A percentile compares a stretch with the other conserved stretches of the same genome.
These are phyloP conservation scores for Exutisphaerella laricina DNA, from an alignment of 2,329 filamentous ascomycete genomes.

Conservation along the genomic window DNA sequence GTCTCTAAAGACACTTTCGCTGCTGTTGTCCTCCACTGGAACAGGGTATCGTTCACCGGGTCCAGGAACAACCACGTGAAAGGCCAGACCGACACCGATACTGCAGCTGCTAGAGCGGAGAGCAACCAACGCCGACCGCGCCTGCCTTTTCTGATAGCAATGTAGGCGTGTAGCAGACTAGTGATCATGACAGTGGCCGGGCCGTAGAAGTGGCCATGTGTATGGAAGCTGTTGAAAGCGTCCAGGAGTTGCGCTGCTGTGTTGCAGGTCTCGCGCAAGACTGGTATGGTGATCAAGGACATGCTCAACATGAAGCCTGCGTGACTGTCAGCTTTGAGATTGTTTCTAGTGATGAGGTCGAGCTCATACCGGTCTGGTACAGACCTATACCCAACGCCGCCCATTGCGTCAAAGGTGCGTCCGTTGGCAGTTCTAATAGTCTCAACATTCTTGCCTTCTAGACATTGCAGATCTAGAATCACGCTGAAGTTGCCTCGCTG, in stretches of 20 bases:
- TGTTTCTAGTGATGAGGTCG: background rate
- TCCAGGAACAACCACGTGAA: background rate
- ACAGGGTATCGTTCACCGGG: background rate
- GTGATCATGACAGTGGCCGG: background rate
- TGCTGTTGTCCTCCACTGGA: background rate
- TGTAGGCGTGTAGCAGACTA: background rate
- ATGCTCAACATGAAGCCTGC: constrained; percentile 2
- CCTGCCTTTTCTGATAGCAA: background rate
- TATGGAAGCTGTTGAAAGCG: background rate
- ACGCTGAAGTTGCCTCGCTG: too few species aligned
- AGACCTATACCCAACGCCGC: background rate
- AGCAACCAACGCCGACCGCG: background rate
- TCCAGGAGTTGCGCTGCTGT: background rate
- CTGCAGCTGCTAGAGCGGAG: background rate
- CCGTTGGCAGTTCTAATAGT: background rate
- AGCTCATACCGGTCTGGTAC: background rate
- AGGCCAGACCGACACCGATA: background rate
- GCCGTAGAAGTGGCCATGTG: background rate
- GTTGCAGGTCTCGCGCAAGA: background rate
- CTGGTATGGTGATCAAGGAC: background rate
- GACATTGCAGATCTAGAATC: too few species aligned
- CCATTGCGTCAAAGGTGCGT: background rate
- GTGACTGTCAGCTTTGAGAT: background rate
- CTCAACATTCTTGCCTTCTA: background rate
- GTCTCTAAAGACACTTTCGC: background rate